phyloP scores from a whole-genome alignment of 805 yeast species.

The Blastobotrys peoriensis region DNA sequence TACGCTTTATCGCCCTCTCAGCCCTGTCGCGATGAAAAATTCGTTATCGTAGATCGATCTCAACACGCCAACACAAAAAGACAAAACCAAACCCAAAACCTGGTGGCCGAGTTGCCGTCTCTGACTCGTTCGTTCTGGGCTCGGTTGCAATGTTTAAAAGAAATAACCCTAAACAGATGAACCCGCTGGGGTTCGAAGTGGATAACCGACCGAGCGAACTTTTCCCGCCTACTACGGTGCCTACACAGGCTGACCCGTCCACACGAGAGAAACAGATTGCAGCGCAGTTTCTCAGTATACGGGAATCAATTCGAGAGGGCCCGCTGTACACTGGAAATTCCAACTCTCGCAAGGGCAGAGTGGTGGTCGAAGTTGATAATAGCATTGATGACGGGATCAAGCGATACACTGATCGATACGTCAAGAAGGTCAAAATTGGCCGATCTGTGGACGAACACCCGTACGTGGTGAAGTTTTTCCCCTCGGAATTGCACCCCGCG shows the following conservation, averaged over 20 bases:
- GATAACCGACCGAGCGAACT: conserved; percentile 19
- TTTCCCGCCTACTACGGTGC: conserved; percentile 21
- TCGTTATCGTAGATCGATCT: too few species aligned
- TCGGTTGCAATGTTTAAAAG: neutral
- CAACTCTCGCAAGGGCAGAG: conserved; percentile 12
- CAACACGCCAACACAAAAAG: too few species aligned
- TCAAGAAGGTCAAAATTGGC: conserved; percentile 63
- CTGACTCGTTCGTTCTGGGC: too few species aligned
- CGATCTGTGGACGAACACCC: conserved; percentile 76
- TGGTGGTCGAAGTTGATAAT: conserved; percentile 19
- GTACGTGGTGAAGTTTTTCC: conserved; percentile 62
- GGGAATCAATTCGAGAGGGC: conserved; percentile 22
- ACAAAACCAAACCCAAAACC: too few species aligned
- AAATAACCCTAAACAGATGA: neutral
- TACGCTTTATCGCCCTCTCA: too few species aligned
- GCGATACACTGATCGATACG: conserved; percentile 75
- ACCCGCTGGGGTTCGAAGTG: conserved; percentile 8
- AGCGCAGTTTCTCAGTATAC: conserved; percentile 21
- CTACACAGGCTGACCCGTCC: conserved; percentile 17
- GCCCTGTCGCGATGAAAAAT: too few species aligned
- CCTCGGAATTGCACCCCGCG: conserved; percentile 66
- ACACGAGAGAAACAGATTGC: conserved; percentile 19
- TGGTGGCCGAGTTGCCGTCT: too few species aligned
- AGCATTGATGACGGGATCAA: conserved; percentile 56
- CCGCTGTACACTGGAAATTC: conserved; percentile 24